Conservation (phyloP, 495 filamentous ascomycete genomes). For the Penicillium angulare region DNA sequence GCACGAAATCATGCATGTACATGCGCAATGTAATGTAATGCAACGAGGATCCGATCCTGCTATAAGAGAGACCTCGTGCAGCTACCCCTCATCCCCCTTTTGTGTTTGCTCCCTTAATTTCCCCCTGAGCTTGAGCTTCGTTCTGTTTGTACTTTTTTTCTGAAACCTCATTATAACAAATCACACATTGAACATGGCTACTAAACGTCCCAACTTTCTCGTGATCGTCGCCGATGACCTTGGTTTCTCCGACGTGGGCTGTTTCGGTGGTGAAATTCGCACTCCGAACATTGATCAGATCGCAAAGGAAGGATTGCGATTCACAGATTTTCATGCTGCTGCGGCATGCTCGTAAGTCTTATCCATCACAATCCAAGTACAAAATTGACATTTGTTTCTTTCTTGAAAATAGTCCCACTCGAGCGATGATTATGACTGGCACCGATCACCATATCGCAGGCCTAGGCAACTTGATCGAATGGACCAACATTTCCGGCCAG, state of each 20-base stretch:
- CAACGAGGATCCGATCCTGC: neutral
- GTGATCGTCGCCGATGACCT: constrained; percentile 63
- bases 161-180: neutral
- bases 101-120: neutral
- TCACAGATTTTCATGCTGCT: constrained; percentile 63
- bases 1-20: constrained; percentile 12
- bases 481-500: constrained; percentile 48
- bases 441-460: constrained; percentile 49
- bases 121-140: no score
- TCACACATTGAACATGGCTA: constrained; percentile 2
- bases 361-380: neutral
- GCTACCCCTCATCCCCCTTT: neutral
- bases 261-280: constrained; percentile 62
- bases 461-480: constrained; percentile 47
- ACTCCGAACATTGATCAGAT: constrained; percentile 61
- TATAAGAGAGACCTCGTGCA: constrained; percentile 2
- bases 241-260: constrained; percentile 60
- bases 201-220: constrained; percentile 61
- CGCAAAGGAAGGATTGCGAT: constrained; percentile 54
- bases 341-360: constrained; percentile 54
- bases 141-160: neutral
- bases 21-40: neutral
- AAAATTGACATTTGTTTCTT: neutral
- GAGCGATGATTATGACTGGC: constrained; percentile 58
- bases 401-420: constrained; percentile 42